These are phyloP conservation scores for Coix lacrymajobi DNA, from an alignment of 176 grass and related monocot species.

Conservation along the genomic window DNA sequence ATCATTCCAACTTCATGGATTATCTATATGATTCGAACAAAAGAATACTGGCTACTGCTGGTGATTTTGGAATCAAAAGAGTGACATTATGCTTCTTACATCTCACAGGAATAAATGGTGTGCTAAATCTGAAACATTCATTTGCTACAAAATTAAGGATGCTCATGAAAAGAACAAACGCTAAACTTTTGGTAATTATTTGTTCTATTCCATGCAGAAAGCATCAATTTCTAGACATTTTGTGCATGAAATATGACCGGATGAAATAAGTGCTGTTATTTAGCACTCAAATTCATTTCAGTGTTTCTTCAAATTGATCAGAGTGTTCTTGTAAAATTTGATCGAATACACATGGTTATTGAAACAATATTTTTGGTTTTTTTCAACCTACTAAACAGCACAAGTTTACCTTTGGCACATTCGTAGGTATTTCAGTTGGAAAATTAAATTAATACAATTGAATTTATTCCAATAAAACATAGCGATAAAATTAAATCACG, in stretches of 20 bases:
- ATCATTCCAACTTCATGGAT: neutral
- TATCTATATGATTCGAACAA: neutral
- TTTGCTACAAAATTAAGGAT: neutral
- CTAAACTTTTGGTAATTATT: neutral
- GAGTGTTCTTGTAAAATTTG: neutral
- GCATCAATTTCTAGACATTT: neutral
- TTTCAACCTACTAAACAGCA: neutral
- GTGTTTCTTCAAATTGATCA: neutral
- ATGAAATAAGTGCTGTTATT: neutral
- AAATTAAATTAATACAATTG: neutral
- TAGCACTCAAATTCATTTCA: neutral
- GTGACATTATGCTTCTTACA: neutral
- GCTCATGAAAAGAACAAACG: neutral
- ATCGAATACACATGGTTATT: neutral
- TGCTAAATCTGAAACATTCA: neutral
- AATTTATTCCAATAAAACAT: neutral
- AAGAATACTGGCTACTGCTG: neutral
- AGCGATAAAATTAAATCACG: neutral
- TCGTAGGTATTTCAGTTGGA: neutral
- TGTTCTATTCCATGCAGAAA: constrained; percentile 2
- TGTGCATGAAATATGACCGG: neutral
- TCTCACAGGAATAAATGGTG: neutral
- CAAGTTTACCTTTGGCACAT: neutral
- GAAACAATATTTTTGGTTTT: neutral
- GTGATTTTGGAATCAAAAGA: neutral